Base-by-base conservation (phyloP, 1,284 basidiomycete species). In the Ceratobasidium theobromae region DNA sequence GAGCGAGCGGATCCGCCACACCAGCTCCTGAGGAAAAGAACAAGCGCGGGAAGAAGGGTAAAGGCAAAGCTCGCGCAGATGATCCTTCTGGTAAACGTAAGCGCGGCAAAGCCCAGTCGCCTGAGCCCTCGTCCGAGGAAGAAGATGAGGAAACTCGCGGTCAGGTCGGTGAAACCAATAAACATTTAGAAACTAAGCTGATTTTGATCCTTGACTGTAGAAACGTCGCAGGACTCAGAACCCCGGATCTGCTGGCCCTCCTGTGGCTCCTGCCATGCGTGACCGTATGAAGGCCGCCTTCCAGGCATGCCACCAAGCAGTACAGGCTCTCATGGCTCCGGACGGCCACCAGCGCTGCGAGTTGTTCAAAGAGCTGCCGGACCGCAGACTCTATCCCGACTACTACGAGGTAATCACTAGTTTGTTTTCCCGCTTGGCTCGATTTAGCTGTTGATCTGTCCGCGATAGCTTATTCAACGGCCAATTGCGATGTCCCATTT, bases 361-460 rank as follows among this genome's bases (percentile, higher is more conserved):
- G 67, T 83, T 93, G 66, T 95, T 95, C 82, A 82, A 86, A 71
- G 86, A 92, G 66, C 80, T 88, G 12, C 92, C 92, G 9, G 86
- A 89, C 75, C 86, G 81, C 75, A 81, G 84, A 75, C 11, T 52
- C 87, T 88, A 73, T 72, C 83, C 43, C 40, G 51, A 60, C 46
- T 53, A 57, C 8, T 53, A 53, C 53, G 38, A 58, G 5, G 60
- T 43, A 48, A 28, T 25, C 11, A 9, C n/a, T 53, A 30, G 40
- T 25, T 43, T 54, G 1, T 41, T 46, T 16, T 18, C 27, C 32
- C 53, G 27, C 25, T 57, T 49, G 57, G 62, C 18, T 16, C 72
- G 84, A 86, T 91, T 69, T 98, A 97, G 74, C 93, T 94, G 5
- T 93, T 97, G 73, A 98, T 98, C 76, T n/a, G n/a, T n/a, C n/a